Base-by-base conservation (phyloP, 1,139 yeast species). In the Wickerhamiella infanticola region DNA sequence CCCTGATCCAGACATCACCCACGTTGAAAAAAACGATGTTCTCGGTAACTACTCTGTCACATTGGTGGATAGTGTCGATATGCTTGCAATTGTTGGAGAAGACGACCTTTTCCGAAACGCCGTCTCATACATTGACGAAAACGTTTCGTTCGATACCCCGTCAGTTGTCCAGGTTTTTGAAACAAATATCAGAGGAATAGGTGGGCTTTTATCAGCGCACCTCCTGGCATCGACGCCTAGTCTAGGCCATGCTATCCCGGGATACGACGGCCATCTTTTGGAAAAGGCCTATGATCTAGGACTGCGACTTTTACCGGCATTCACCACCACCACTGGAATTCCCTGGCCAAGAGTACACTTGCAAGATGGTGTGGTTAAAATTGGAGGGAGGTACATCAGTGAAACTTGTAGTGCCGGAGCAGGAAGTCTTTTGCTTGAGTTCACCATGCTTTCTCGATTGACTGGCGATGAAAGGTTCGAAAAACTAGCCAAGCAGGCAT, bases 351-450 rank as follows among this genome's bases (percentile, higher is more conserved):
- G 95, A 50, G 72, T 83, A 5, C 81, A 84, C 56, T 61, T 85
- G 38, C 64, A 63, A 13, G 55, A 63, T 27, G 88, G 86, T 0
- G 66, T 75, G 0, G 58, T 60, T 2, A 65, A 63, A 0, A 50
- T 66, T 3, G 63, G 53, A 2, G 50, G 66, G 1, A 58, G 59
- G 3, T 48, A 64, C 5, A 53, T 64, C 48, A 57, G 65, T 24
- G 93, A 83, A 51, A 86, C 88, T 7, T 85, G 95, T 58, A 73
- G 86, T 0, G 81, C 95, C 0, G 96, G 95, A 0, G 90, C 86
- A 5, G 80, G 86, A 0, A 78, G 90, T 1, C 83, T 94, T 3
- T 71, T 84, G 47, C 65, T 86, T 42, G 96, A 86, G 60, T 76
- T 86, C 60, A 75, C 88, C 0, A 62, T 86, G 41, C 64, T 88